Conservation (phyloP, 2,329 filamentous ascomycete genomes). For the Calonectria pseudoreteaudii region DNA sequence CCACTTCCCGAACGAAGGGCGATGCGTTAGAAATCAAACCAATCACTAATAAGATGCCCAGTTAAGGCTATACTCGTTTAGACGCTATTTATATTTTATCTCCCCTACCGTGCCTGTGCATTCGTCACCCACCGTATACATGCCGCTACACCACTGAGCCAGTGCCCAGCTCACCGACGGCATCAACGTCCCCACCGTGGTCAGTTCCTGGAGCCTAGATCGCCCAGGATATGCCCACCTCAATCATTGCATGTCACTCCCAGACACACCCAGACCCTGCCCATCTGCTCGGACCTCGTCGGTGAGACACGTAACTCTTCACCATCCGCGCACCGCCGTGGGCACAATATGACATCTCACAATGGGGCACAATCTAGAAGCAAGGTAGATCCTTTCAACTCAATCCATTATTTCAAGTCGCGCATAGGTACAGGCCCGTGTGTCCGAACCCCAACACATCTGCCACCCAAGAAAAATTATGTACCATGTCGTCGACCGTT, state of each 20-base stretch:
- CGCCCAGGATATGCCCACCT: background rate
- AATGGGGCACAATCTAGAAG: background rate
- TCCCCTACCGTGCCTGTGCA: background rate
- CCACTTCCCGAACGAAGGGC: background rate
- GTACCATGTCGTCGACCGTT: conserved; percentile 36
- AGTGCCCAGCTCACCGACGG: background rate
- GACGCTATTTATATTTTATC: background rate
- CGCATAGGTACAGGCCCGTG: conserved; percentile 14
- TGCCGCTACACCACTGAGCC: background rate
- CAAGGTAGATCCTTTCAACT: background rate
- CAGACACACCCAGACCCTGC: background rate
- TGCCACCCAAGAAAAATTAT: conserved; percentile 36
- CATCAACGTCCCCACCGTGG: background rate
- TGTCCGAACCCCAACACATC: conserved; percentile 15
- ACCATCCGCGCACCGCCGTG: background rate
- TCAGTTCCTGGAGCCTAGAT: conserved; percentile 6
- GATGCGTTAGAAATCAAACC: background rate
- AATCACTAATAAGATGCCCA: background rate
- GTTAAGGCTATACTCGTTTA: background rate
- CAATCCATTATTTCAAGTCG: conserved; percentile 22
- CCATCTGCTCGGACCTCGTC: background rate
- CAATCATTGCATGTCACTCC: background rate
- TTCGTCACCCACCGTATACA: background rate
- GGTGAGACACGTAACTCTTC: conserved; percentile 6
- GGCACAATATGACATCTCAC: background rate